A percentile compares a stretch with the other conserved stretches of the same genome.
phyloP scores from a whole-genome alignment of 2,329 filamentous ascomycete species.

The Emergomyces orientalis region DNA sequence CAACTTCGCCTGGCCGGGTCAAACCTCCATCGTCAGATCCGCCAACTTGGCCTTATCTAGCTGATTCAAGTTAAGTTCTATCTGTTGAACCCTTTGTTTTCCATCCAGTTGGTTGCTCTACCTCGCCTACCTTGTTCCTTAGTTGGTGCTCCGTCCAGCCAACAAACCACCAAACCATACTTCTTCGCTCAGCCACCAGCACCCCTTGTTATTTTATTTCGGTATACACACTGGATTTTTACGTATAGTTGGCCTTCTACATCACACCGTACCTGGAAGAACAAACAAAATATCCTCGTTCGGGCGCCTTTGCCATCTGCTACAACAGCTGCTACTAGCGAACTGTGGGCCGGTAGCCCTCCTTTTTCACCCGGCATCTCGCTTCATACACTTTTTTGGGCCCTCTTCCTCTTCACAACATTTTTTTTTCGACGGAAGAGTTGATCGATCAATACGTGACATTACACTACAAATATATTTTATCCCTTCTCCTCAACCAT shows the following conservation, averaged over 20 bases:
- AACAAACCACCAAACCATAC: not conserved
- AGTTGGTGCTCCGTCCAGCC: not conserved
- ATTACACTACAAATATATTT: not conserved
- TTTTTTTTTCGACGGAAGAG: not conserved
- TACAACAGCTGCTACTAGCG: not conserved
- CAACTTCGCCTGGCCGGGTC: not conserved
- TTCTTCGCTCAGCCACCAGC: not conserved
- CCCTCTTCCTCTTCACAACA: not conserved
- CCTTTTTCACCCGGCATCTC: not conserved
- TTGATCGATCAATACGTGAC: not conserved
- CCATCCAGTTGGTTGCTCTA: not conserved
- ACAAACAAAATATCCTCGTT: not conserved
- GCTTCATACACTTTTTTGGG: not conserved
- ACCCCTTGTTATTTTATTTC: not conserved
- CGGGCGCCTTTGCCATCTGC: not conserved
- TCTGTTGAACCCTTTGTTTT: not conserved
- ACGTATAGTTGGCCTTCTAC: not conserved
- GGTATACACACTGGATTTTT: not conserved
- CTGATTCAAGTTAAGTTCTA: not conserved
- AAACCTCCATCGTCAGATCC: not conserved
- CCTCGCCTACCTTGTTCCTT: not conserved
- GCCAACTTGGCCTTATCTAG: not conserved
- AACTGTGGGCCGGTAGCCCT: not conserved
- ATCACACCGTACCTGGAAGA: not conserved
- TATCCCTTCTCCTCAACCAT: slow-evolving; percentile 17